A percentile compares a stretch with the other conserved stretches of the same genome.
phyloP scores from a whole-genome alignment of 2,329 filamentous ascomycete species.

The Trichoderma afroharzianum region DNA sequence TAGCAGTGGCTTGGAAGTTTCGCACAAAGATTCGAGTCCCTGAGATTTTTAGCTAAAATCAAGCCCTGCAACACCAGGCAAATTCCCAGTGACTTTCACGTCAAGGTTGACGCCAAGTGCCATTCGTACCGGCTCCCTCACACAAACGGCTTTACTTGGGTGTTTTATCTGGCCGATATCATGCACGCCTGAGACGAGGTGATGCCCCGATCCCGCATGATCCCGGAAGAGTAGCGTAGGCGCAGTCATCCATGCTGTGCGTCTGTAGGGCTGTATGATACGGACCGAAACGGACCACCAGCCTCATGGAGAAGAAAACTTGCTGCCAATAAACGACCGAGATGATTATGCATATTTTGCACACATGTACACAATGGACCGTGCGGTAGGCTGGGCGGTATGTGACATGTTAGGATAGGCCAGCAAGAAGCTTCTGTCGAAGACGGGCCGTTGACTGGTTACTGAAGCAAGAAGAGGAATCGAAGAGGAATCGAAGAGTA shows the following conservation, averaged over 20 bases:
- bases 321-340: background rate
- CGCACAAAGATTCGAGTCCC: background rate
- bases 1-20: background rate
- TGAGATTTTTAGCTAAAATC: background rate
- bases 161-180: background rate
- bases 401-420: background rate
- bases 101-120: background rate
- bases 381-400: background rate
- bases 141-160: background rate
- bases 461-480: background rate
- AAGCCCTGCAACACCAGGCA: background rate
- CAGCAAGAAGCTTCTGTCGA: background rate
- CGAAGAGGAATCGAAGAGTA: background rate
- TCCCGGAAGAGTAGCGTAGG: background rate
- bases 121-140: background rate
- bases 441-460: background rate
- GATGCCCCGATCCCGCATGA: conserved; percentile 7
- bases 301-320: background rate
- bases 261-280: background rate
- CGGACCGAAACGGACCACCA: background rate
- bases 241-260: conserved; percentile 1
- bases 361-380: background rate
- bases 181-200: background rate
- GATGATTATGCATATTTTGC: background rate
- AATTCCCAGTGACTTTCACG: background rate